Base-by-base conservation (phyloP, 805 yeast species). In the Hanseniaspora clermontiae region DNA sequence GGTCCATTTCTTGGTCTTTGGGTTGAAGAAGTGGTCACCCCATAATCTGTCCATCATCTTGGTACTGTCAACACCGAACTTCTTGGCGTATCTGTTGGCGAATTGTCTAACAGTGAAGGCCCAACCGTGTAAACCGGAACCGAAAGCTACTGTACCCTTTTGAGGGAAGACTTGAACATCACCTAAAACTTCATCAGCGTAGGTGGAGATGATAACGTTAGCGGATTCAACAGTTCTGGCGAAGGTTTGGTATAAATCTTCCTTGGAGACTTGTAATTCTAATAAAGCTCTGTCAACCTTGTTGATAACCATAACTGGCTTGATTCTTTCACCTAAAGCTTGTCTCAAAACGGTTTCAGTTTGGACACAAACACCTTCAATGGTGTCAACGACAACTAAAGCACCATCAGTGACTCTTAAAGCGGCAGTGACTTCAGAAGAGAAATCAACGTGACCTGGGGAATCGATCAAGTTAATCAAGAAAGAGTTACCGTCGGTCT, bases 401-500 rank as follows among this genome's bases (percentile, higher is more conserved):
- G 98, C 97, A 89, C 98, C 98, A 74, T 91, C 98, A 67, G 97
- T 93, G 71, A 91, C 97, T 81, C 98, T 90, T 73, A 91, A 84
- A 77, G 98, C 98, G 69, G 97, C 97, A 72, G 97, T 93, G 72
- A 91, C 98, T 79, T 91, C 98, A 67, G 97, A 93, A 63, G 97
- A 89, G 90, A 91, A 91, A 80, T 91, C 98, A 83, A 91, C 97
- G 97, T 91, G 98, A 87, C 98, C 98, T 78, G 98, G 98, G 68
- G 98, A 93, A 77, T 91, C 98, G 70, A 91, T 91, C 83, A 91
- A 83, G 88, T 91, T 91, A 68, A 91, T 83, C 79, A 91, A 85
- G 84, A 91, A 91, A 74, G 84, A 83, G 84, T 80, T 86, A 77
- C 97, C 97, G 20, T 74, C 84, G 64, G 93, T 83, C 62, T 69